phyloP scores from a whole-genome alignment of 2,329 filamentous ascomycete species.

The Sclerotinia sclerotiorum region DNA sequence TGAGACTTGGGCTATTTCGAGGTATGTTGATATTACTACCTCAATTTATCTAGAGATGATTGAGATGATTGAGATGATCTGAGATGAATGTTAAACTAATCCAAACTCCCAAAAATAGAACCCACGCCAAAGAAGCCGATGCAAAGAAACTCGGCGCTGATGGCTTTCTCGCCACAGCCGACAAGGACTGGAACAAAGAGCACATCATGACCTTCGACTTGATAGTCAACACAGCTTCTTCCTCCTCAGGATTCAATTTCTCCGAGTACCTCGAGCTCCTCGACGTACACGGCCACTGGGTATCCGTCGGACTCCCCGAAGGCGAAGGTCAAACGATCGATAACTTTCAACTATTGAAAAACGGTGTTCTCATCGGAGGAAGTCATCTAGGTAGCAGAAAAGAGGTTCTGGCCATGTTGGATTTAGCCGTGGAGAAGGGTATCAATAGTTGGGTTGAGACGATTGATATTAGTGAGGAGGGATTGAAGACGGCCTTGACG shows the following conservation, averaged over 20 bases:
- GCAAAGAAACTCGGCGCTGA: slow-evolving; percentile 59
- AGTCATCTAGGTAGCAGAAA: slow-evolving; percentile 69
- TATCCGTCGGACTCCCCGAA: slow-evolving; percentile 77
- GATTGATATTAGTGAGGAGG: slow-evolving; percentile 68
- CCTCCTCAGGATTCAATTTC: slow-evolving; percentile 65
- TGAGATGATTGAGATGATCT: not conserved
- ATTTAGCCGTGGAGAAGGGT: slow-evolving; percentile 67
- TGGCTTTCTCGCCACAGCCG: slow-evolving; percentile 58
- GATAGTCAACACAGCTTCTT: slow-evolving; percentile 73
- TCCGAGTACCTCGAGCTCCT: slow-evolving; percentile 72
- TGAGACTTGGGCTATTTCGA: slow-evolving; percentile 62
- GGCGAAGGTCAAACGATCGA: slow-evolving; percentile 69
- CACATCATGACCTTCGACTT: slow-evolving; percentile 69
- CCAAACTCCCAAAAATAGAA: slow-evolving; percentile 25
- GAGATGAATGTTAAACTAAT: not conserved
- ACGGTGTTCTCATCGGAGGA: slow-evolving; percentile 71
- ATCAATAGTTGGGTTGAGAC: slow-evolving; percentile 71
- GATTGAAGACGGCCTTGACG: slow-evolving; percentile 67
- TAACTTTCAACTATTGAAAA: slow-evolving; percentile 72
- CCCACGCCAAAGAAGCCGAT: slow-evolving; percentile 60
- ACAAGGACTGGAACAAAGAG: slow-evolving; percentile 57
- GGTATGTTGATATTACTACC: slow-evolving; percentile 33
- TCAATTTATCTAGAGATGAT: not conserved
- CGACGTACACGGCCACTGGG: slow-evolving; percentile 78
- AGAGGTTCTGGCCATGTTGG: slow-evolving; percentile 71